Percentiles rank a stretch among this genome's conserved stretches.
phyloP scores from a whole-genome alignment of 495 filamentous ascomycete genomes.

The Penicillium lagena region DNA sequence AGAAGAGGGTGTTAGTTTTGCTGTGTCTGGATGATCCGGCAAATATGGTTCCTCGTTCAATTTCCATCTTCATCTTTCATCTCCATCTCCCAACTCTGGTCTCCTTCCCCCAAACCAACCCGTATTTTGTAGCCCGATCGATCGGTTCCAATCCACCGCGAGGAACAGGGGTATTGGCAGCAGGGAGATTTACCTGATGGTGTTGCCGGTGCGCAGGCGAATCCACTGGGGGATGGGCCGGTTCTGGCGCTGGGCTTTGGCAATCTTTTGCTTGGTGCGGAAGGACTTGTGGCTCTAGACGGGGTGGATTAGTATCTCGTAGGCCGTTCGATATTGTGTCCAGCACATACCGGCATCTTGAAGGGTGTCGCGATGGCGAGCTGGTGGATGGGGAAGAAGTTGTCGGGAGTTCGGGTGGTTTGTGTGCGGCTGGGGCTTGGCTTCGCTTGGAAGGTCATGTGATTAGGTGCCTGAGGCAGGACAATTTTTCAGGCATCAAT shows the following conservation, averaged over 20 bases:
- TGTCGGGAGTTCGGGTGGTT: slow-evolving; percentile 30
- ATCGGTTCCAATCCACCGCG: too few relatives aligned
- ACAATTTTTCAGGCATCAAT: background rate
- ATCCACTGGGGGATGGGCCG: slow-evolving; percentile 99
- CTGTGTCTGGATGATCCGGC: background rate
- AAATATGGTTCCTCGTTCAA: slow-evolving; percentile 1
- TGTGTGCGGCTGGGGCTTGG: slow-evolving; percentile 43
- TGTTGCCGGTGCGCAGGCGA: slow-evolving; percentile 94
- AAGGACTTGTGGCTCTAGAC: slow-evolving; percentile 94
- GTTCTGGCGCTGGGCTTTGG: slow-evolving; percentile 99
- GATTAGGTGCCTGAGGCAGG: slow-evolving; percentile 23
- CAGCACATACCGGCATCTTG: slow-evolving; percentile 76
- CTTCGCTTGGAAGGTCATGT: slow-evolving; percentile 42
- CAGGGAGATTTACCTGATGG: slow-evolving; percentile 73
- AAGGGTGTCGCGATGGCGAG: slow-evolving; percentile 50
- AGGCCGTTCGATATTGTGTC: background rate
- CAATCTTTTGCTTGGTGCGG: slow-evolving; percentile 99
- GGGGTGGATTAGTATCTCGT: slow-evolving; percentile 9
- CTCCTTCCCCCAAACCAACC: background rate
- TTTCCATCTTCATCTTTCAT: background rate
- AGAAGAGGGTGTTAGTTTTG: slow-evolving; percentile 10
- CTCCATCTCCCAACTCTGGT: background rate
- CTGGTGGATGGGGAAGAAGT: slow-evolving; percentile 36
- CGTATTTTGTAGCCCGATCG: too few relatives aligned
- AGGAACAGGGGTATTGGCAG: background rate